Evolutionary conservation across 768 basidiomycete species (phyloP).

Genomic region (Tulasnella calospora): DNA sequence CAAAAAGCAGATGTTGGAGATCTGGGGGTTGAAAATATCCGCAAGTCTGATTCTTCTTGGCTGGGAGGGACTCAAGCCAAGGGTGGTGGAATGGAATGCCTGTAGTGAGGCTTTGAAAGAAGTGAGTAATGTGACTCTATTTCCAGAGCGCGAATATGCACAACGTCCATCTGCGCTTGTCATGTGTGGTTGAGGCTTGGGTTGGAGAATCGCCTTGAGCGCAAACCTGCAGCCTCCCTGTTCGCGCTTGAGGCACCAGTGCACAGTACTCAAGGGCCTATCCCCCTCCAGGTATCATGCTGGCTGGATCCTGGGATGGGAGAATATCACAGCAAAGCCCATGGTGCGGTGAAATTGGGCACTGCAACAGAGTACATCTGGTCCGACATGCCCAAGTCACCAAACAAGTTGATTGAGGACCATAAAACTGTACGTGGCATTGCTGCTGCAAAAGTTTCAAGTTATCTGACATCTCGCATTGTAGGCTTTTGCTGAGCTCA

Average conservation of each 20-base stretch:
- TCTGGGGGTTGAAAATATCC: neutral
- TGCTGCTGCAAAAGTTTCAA: neutral
- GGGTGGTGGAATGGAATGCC: neutral
- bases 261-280: neutral
- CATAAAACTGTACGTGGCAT: neutral
- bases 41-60: neutral
- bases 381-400: neutral
- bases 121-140: neutral
- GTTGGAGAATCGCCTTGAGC: no score
- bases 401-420: neutral
- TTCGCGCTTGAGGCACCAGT: neutral
- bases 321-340: neutral
- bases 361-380: neutral
- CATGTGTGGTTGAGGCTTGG: no score
- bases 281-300: neutral
- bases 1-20: neutral
- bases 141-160: neutral
- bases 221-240: no score
- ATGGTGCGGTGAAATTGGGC: neutral
- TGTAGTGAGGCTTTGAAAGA: neutral
- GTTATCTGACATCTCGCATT: no score
- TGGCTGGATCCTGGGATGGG: neutral
- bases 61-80: neutral
- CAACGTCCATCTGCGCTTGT: neutral
- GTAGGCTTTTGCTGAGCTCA: no score